These are phyloP conservation scores for Pseudozyma sp. DNA, from an alignment of 1,284 basidiomycete species.

Conservation along the genomic window DNA sequence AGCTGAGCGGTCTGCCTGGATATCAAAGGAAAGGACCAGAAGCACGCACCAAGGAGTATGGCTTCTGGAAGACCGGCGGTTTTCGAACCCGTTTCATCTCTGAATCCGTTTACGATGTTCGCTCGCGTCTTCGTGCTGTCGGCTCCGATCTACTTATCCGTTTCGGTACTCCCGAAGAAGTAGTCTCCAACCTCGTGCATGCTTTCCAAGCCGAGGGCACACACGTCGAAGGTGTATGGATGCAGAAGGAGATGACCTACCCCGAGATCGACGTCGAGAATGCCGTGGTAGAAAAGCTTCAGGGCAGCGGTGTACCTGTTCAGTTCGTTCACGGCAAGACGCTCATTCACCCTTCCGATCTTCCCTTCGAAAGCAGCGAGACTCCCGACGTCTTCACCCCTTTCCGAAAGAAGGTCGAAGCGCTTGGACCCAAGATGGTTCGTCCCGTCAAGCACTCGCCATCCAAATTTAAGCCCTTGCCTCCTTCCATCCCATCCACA, in stretches of 20 bases:
- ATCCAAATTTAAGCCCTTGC: conserved; percentile 55
- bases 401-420: conserved; percentile 72
- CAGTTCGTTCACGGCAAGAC: conserved; percentile 62
- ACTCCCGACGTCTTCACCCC: conserved; percentile 73
- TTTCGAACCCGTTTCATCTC: conserved; percentile 71
- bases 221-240: conserved; percentile 63
- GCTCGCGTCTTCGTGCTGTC: conserved; percentile 68
- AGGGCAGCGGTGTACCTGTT: conserved; percentile 46
- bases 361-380: conserved; percentile 70
- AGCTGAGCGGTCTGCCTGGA: conserved; percentile 71
- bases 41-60: conserved; percentile 69
- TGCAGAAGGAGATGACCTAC: conserved; percentile 64
- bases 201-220: conserved; percentile 56
- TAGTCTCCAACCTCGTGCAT: conserved; percentile 50
- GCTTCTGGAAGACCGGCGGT: conserved; percentile 72
- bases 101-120: conserved; percentile 72
- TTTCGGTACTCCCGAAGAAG: conserved; percentile 72
- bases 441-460: conserved; percentile 54
- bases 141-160: conserved; percentile 73
- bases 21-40: conserved; percentile 68
- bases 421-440: conserved; percentile 69
- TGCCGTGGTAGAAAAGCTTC: conserved; percentile 46
- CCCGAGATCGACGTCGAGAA: conserved; percentile 56
- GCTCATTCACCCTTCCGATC: conserved; percentile 69
- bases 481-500: conserved; percentile 44